These are phyloP conservation scores for Kwoniella newhampshirensis DNA, from an alignment of 768 basidiomycete species.

Conservation along the genomic window DNA sequence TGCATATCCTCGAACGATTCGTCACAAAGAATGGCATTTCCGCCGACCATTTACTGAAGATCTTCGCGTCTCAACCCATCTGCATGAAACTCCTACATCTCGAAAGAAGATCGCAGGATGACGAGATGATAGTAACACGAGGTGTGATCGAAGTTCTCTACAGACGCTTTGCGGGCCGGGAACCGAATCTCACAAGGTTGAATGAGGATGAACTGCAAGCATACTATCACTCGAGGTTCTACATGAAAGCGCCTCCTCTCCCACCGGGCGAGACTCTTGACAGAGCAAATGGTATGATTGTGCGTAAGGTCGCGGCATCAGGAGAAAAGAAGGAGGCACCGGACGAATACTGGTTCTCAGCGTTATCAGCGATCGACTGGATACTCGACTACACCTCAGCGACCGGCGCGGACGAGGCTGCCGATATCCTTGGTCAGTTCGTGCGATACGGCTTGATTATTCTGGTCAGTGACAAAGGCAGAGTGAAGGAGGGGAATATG, in stretches of 20 bases:
- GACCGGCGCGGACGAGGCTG: conserved; percentile 91
- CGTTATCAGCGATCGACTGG: conserved; percentile 90
- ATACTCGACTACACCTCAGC: conserved; percentile 95
- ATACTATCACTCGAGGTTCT: conserved; percentile 55
- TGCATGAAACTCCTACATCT: conserved; percentile 97
- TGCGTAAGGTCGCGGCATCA: conserved; percentile 54
- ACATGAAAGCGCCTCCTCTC: conserved; percentile 23
- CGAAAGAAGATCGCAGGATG: conserved; percentile 85
- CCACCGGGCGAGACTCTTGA: conserved; percentile 41
- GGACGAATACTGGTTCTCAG: conserved; percentile 69
- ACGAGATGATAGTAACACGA: conserved; percentile 95
- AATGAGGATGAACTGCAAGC: conserved; percentile 73
- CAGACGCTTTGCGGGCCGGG: conserved; percentile 86
- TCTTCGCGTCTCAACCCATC: conserved; percentile 89
- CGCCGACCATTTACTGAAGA: conserved; percentile 82
- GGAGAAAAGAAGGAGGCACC: conserved; percentile 43
- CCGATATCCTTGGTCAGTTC: conserved; percentile 97
- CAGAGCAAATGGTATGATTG: conserved; percentile 43
- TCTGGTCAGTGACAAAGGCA: conserved; percentile 61
- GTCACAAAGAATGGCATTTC: conserved; percentile 99
- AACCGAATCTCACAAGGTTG: conserved; percentile 66
- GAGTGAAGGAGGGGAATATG: conserved; percentile 41
- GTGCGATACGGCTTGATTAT: conserved; percentile 88
- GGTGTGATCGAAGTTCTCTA: conserved; percentile 92
- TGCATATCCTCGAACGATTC: conserved; percentile 98